Percentiles rank a stretch among this genome's conserved stretches.
These are phyloP conservation scores for Populus nigra DNA, from an alignment of 345 rosid genomes.

Conservation along the genomic window DNA sequence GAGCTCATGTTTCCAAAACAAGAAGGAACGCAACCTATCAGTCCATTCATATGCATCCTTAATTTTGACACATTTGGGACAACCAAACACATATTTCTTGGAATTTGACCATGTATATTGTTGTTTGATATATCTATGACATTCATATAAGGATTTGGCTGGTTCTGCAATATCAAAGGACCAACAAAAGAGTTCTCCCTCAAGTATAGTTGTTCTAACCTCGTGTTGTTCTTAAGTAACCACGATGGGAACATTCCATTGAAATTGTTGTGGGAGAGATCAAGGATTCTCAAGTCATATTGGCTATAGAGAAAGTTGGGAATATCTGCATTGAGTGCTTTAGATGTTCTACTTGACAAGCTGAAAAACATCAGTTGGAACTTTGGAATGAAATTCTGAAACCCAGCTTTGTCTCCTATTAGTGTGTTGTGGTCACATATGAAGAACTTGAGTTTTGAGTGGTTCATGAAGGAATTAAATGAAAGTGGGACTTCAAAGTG, in stretches of 20 bases:
- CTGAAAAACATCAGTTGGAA: not conserved
- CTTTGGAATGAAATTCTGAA: not conserved
- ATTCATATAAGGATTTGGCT: not conserved
- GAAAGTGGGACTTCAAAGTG: not conserved
- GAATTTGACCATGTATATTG: slow-evolving; percentile 7
- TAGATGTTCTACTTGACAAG: not conserved
- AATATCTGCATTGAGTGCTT: not conserved
- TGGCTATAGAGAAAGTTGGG: slow-evolving; percentile 13
- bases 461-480: slow-evolving; percentile 9
- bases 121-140: slow-evolving; percentile 11
- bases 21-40: slow-evolving; percentile 23
- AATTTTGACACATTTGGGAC: not conserved
- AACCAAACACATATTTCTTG: not conserved
- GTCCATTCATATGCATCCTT: slow-evolving; percentile 7
- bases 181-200: not conserved
- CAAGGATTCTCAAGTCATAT: slow-evolving; percentile 6
- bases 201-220: not conserved
- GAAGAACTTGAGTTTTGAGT: slow-evolving; percentile 13
- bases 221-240: slow-evolving; percentile 30
- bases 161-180: not conserved
- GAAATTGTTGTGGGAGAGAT: slow-evolving; percentile 2
- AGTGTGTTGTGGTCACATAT: not conserved
- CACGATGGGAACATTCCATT: slow-evolving; percentile 17
- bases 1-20: slow-evolving; percentile 7
- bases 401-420: not conserved